Evolutionary conservation across 2,329 filamentous ascomycete genomes (phyloP), one percentile per base, ranked within the genome.

Genomic region (Penicillium italicum): DNA sequence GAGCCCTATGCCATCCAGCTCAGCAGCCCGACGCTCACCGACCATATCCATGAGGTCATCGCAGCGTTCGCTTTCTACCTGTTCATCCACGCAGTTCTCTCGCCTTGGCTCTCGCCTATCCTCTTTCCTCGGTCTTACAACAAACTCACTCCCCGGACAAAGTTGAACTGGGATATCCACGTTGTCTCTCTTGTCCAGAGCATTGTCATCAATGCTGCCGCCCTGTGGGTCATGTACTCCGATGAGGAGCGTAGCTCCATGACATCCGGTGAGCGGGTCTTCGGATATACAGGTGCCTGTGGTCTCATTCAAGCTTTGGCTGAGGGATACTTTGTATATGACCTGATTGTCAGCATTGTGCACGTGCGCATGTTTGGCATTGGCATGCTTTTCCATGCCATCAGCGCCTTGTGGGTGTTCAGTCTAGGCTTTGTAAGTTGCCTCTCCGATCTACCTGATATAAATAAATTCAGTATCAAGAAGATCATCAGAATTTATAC

Each of bases 151-250:
- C 69, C 69, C 24, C 80, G 83, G 45, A 86, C 83, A 1, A 79
- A 78, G 61, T 72, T 86, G 49, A 87, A 85, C 72, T 87, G 85
- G 85, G 81, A 87, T 70, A 83, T 87, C 8, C 85, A 87, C 66
- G 80, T 86, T 52, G 85, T 87, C 40, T 84, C 81, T 0, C 76
- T 87, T 40, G 74, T 85, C 34, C 85, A 87, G 73, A 80, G 79
- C 57, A 74, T 77, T 9, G 64, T 86, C 18, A 81, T 87, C 65
- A 82, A 80, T 66, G 68, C 66, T 5, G 62, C 82, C 42, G 82
- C 83, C 26, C 68, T 87, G 16, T 86, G 80, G 76, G 79, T 85
- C 38, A 83, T 85, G 68, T 75, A 74, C 58, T 71, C 60, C 20
- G 84, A 87, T 66, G 67, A 80, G 41, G 83, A 86, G 71, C 74